A percentile compares a stretch with the other conserved stretches of the same genome.
phyloP scores from a whole-genome alignment of 169 alveolate species.

The Condylostoma magnum region DNA sequence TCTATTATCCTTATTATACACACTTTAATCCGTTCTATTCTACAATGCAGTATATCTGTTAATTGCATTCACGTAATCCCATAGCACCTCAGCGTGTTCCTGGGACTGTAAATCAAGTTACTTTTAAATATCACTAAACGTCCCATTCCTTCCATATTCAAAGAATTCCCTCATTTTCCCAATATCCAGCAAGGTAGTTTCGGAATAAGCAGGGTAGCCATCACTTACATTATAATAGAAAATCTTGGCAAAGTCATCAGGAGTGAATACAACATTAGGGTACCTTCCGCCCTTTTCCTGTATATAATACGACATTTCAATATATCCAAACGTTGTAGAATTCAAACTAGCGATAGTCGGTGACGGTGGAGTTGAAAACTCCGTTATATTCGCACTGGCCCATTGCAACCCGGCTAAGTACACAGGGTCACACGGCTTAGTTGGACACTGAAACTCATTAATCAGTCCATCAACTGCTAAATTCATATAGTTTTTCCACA shows the following conservation, averaged over 20 bases:
- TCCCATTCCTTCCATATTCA: background rate
- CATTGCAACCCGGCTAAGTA: slow-evolving; percentile 25
- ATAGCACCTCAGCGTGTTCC: background rate
- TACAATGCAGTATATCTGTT: slow-evolving; percentile 9
- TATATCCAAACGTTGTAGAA: slow-evolving; percentile 10
- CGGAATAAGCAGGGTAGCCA: background rate
- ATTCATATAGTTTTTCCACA: background rate
- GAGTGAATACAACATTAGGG: slow-evolving; percentile 8
- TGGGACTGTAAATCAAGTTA: background rate
- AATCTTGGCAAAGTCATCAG: background rate
- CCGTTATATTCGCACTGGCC: background rate
- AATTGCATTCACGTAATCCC: slow-evolving; percentile 28
- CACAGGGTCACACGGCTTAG: background rate
- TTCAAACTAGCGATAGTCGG: slow-evolving; percentile 1
- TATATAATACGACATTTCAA: slow-evolving; percentile 18
- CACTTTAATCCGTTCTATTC: slow-evolving; percentile 5
- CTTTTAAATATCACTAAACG: background rate
- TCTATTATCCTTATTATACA: slow-evolving; percentile 19
- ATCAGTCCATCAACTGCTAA: background rate
- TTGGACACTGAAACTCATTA: background rate
- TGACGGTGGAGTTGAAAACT: slow-evolving; percentile 13
- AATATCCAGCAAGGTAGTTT: slow-evolving; percentile 16
- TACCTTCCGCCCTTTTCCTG: background rate
- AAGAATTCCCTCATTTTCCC: slow-evolving; percentile 17
- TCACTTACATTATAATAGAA: slow-evolving; percentile 8